phyloP scores from a whole-genome alignment of 2,329 filamentous ascomycete genomes.

The Periconia macrospinosa region DNA sequence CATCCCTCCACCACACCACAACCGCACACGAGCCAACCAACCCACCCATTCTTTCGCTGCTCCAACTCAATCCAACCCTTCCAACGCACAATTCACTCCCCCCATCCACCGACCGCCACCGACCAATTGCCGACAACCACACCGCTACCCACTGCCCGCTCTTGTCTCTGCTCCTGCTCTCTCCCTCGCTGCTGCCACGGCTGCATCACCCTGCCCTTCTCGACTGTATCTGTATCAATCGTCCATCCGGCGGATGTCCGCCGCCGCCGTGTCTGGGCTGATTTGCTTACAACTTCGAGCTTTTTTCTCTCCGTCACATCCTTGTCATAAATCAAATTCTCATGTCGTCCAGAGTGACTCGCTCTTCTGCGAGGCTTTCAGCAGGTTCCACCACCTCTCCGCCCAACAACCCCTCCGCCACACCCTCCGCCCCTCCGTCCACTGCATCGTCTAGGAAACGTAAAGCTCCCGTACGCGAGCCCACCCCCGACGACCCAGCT shows the following conservation, averaged over 20 bases:
- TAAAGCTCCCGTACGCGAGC: conserved; percentile 62
- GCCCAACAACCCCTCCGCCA: conserved; percentile 42
- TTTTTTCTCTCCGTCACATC: conserved; percentile 18
- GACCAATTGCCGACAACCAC: background rate
- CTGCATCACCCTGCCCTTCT: conserved; percentile 23
- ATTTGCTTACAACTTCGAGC: conserved; percentile 26
- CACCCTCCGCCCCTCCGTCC: conserved; percentile 42
- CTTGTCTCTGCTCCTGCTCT: background rate
- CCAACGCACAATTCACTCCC: conserved; percentile 3
- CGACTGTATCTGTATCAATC: background rate
- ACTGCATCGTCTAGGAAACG: conserved; percentile 64
- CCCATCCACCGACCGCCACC: background rate
- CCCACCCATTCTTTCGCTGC: background rate
- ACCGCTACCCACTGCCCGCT: too few species aligned
- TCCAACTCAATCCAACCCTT: conserved; percentile 9
- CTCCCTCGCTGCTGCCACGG: background rate
- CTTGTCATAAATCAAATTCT: conserved; percentile 54
- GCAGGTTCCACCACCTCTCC: conserved; percentile 57
- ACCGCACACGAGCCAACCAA: conserved; percentile 3
- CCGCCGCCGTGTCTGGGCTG: conserved; percentile 29
- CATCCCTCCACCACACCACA: conserved; percentile 5
- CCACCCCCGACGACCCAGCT: conserved; percentile 49
- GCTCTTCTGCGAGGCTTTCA: conserved; percentile 89
- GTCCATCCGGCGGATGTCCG: conserved; percentile 23
- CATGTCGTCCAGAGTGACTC: conserved; percentile 97